Percentiles rank a stretch among this genome's conserved stretches.
These are phyloP conservation scores for Kurtzmaniella quercitrusa DNA, from an alignment of 1,139 yeast species.

Conservation along the genomic window DNA sequence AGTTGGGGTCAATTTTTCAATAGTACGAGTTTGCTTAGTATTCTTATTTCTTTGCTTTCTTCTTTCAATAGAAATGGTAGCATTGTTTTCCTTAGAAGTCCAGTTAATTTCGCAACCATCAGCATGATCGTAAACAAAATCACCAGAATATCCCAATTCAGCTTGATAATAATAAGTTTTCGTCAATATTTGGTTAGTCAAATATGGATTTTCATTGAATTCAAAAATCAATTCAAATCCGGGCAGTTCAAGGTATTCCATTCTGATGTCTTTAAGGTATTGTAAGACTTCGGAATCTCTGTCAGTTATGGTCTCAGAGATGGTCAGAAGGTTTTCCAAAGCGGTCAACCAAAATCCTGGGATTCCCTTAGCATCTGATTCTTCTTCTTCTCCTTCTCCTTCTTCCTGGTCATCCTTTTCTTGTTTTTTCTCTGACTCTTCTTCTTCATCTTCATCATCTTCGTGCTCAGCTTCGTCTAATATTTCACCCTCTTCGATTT, in stretches of 20 bases:
- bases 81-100: constrained; percentile 76
- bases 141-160: constrained; percentile 92
- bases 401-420: constrained; percentile 20
- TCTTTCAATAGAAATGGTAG: constrained; percentile 84
- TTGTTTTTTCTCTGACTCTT: constrained; percentile 15
- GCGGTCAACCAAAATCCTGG: constrained; percentile 98
- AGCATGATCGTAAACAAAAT: constrained; percentile 94
- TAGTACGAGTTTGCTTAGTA: constrained; percentile 94
- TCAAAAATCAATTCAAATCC: constrained; percentile 88
- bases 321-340: constrained; percentile 76
- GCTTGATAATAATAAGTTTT: constrained; percentile 94
- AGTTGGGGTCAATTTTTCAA: constrained; percentile 88
- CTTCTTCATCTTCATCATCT: constrained; percentile 26
- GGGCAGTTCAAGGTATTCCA: constrained; percentile 82
- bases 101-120: constrained; percentile 87
- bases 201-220: constrained; percentile 72
- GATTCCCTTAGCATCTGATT: constrained; percentile 59
- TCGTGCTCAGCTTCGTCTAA: constrained; percentile 53
- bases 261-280: constrained; percentile 63
- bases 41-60: constrained; percentile 97
- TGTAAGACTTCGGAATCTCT: constrained; percentile 84
- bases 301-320: constrained; percentile 83
- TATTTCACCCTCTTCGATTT: constrained; percentile 71
- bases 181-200: constrained; percentile 64
- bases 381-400: constrained; percentile 38